These are phyloP conservation scores for Gliomastix tumulicola DNA, from an alignment of 2,329 filamentous ascomycete genomes.

Conservation along the genomic window DNA sequence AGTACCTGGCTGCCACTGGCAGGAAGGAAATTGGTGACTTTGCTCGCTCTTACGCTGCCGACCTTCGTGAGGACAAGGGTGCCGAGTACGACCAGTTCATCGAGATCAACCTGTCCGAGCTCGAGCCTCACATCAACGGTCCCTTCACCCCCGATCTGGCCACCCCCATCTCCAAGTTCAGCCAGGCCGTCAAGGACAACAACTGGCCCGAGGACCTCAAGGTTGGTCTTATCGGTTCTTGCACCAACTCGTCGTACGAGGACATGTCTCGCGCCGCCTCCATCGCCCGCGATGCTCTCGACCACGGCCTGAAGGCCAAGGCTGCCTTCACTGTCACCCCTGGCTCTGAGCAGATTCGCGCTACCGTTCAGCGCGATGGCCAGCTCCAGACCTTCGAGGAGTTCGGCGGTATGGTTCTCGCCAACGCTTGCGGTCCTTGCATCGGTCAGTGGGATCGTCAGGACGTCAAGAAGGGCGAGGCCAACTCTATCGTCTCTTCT, in stretches of 20 bases:
- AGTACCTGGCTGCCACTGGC: slow-evolving; percentile 90
- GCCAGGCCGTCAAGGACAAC: slow-evolving; percentile 87
- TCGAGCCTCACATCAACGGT: slow-evolving; percentile 95
- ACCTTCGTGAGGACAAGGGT: slow-evolving; percentile 81
- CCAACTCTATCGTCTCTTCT: slow-evolving; percentile 96
- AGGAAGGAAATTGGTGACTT: slow-evolving; percentile 87
- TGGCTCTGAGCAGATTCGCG: slow-evolving; percentile 93
- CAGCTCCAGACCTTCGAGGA: slow-evolving; percentile 93
- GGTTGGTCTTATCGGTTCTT: slow-evolving; percentile 94
- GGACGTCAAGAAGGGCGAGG: slow-evolving; percentile 89
- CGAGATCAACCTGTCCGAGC: slow-evolving; percentile 89
- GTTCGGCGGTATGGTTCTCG: slow-evolving; percentile 88
- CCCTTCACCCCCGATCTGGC: slow-evolving; percentile 98
- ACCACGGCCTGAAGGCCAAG: slow-evolving; percentile 92
- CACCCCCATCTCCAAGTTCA: slow-evolving; percentile 96
- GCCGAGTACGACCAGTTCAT: slow-evolving; percentile 94
- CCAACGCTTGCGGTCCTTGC: slow-evolving; percentile 90
- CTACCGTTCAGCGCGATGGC: slow-evolving; percentile 84
- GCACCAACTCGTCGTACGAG: slow-evolving; percentile 83
- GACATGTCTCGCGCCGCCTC: slow-evolving; percentile 93
- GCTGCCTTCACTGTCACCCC: slow-evolving; percentile 90
- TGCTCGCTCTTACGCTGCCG: slow-evolving; percentile 73
- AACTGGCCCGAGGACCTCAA: slow-evolving; percentile 95
- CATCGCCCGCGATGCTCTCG: slow-evolving; percentile 83
- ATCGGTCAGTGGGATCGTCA: slow-evolving; percentile 93